Percentiles rank a stretch among this genome's conserved stretches.
Evolutionary conservation across 306 rosid genomes (phyloP).

Genomic region (Casuarina cunninghamiana): DNA sequence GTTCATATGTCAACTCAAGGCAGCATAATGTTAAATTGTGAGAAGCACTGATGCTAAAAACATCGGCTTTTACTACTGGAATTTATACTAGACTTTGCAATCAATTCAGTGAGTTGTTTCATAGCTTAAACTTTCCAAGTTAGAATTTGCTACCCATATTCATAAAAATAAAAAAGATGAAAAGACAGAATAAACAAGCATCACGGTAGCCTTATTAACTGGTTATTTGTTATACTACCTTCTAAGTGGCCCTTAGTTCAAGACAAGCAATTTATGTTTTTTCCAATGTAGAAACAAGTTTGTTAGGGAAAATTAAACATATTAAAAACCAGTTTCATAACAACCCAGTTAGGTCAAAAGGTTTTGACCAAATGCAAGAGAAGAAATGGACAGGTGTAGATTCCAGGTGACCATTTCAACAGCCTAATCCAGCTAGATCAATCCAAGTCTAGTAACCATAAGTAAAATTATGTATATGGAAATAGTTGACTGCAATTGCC

Average conservation of each 20-base stretch:
- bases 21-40: not conserved
- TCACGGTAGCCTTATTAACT: not conserved
- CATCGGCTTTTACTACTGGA: not conserved
- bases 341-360: not conserved
- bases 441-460: slow-evolving; percentile 8
- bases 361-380: not conserved
- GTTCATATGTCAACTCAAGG: not conserved
- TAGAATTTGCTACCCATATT: not conserved
- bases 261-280: not conserved
- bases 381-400: not conserved
- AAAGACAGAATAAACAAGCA: not conserved
- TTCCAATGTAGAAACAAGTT: not conserved
- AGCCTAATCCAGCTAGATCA: not conserved
- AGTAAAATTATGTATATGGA: slow-evolving; percentile 8
- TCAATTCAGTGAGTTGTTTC: not conserved
- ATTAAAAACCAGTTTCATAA: not conserved
- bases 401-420: not conserved
- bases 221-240: not conserved
- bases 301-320: not conserved
- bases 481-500: slow-evolving; percentile 11
- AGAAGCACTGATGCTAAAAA: not conserved
- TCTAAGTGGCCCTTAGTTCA: not conserved
- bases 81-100: not conserved
- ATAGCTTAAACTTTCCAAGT: not conserved
- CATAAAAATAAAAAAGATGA: not conserved